Base-by-base conservation (phyloP, 257 asterid species). In the Cordia subcordata region DNA sequence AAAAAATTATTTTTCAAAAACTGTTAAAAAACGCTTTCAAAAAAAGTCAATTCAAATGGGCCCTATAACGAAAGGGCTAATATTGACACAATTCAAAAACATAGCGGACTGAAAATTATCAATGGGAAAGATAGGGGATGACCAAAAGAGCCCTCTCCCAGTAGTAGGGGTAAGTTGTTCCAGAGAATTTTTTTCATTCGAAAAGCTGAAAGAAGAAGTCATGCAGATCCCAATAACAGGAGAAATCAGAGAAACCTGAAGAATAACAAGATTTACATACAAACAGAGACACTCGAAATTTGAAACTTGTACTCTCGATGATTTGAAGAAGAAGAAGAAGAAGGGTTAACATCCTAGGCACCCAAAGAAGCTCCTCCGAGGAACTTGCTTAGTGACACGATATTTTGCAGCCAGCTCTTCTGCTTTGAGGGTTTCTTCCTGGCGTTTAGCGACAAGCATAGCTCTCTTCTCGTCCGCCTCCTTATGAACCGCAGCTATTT, bases 381-480 rank as follows among this genome's bases (percentile, higher is more conserved):
- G 97, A 64, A 73, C 55, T 15, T 68, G 81, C 27, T 77, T 77
- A 8, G 94, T 87, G 57, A 88, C 94, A 0, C 84, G 80, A 63
- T 61, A 80, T 72, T 87, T 87, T 10, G 90, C 94, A 14, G 93
- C 80, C 68, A 45, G 62, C 70, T 85, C 97, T 47, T 83, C 82
- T 0, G 90, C 74, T 70, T 80, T 79, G 57, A 87, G 88, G 18
- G 77, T 1, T 1, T 85, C 87, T 70, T 90, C 94, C 8, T 76
- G 82, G 8, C 83, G 85, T 55, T 35, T 74, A 15, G 90, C 82
- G 16, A 81, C 81, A 20, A 82, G 82, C 74, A 61, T 61, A 44
- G 95, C 94, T 49, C 80, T 80, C 72, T 83, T 81, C 78, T 90
- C 94, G 53, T 90, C 96, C 3, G 97, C 96, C 53, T 71, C 76